Conservation (phyloP, 352 stramenopile species). For the Phytophthora ohioensis region DNA sequence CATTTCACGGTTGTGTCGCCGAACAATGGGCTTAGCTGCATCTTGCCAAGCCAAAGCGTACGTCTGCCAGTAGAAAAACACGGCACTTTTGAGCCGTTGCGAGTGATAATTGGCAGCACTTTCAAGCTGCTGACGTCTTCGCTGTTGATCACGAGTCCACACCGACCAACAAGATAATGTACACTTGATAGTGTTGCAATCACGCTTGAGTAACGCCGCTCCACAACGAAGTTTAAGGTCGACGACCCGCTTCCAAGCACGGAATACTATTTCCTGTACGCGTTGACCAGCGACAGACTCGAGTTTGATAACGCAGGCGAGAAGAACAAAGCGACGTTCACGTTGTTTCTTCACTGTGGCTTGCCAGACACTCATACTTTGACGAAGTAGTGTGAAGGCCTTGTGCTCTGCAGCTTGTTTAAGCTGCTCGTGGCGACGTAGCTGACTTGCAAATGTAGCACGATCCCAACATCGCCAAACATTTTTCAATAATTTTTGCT, state of each 20-base stretch:
- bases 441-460: constrained; percentile 1
- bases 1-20: constrained; percentile 2
- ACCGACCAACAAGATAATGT: constrained; percentile 18
- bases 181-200: constrained; percentile 10
- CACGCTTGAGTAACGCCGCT: constrained; percentile 6
- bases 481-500: constrained; percentile 11
- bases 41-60: constrained; percentile 80
- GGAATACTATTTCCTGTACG: constrained; percentile 34
- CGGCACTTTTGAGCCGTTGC: constrained; percentile 39
- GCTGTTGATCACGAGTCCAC: constrained; percentile 15
- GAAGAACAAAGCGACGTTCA: constrained; percentile 54
- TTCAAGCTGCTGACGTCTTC: constrained; percentile 14
- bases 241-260: constrained; percentile 26
- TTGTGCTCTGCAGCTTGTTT: constrained; percentile 24
- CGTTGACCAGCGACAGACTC: constrained; percentile 24
- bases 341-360: constrained; percentile 26
- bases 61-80: constrained; percentile 83
- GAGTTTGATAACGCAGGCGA: constrained; percentile 66
- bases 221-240: constrained; percentile 15
- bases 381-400: constrained; percentile 1
- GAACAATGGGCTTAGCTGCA: constrained; percentile 29
- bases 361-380: constrained; percentile 31
- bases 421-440: constrained; percentile 9
- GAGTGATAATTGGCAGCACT: constrained; percentile 40
- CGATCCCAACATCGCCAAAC: constrained; percentile 23